A percentile compares a stretch with the other conserved stretches of the same genome.
phyloP scores from a whole-genome alignment of 805 yeast genomes.

The Yarrowia deformans region DNA sequence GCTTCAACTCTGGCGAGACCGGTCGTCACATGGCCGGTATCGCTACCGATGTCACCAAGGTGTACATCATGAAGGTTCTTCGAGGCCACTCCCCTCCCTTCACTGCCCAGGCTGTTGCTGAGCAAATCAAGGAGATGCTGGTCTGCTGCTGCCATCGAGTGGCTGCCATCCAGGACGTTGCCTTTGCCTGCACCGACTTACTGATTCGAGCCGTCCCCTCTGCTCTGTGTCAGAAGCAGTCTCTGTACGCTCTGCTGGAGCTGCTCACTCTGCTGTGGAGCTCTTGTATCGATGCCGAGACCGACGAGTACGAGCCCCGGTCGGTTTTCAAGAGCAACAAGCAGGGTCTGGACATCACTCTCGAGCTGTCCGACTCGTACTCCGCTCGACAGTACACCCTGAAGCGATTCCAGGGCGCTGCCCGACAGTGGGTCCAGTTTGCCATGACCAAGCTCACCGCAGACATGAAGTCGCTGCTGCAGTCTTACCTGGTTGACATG shows the following conservation, averaged over 20 bases:
- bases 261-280: conserved; percentile 77
- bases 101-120: conserved; percentile 64
- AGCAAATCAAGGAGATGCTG: conserved; percentile 72
- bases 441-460: conserved; percentile 66
- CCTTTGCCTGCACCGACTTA: conserved; percentile 75
- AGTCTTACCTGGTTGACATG: conserved; percentile 69
- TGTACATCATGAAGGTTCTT: conserved; percentile 61
- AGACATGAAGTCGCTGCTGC: conserved; percentile 81
- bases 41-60: conserved; percentile 64
- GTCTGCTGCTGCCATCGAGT: conserved; percentile 80
- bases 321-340: conserved; percentile 62
- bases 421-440: conserved; percentile 70
- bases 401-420: conserved; percentile 61
- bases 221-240: conserved; percentile 72
- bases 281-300: conserved; percentile 82
- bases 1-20: conserved; percentile 71
- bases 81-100: conserved; percentile 63
- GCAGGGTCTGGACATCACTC: conserved; percentile 56
- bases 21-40: conserved; percentile 72
- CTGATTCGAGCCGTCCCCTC: conserved; percentile 75
- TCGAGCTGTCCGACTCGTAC: conserved; percentile 75
- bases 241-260: conserved; percentile 82
- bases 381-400: conserved; percentile 77
- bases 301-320: conserved; percentile 85
- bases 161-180: conserved; percentile 74